Conservation (phyloP, 352 stramenopile species). For the Phytophthora constricta region DNA sequence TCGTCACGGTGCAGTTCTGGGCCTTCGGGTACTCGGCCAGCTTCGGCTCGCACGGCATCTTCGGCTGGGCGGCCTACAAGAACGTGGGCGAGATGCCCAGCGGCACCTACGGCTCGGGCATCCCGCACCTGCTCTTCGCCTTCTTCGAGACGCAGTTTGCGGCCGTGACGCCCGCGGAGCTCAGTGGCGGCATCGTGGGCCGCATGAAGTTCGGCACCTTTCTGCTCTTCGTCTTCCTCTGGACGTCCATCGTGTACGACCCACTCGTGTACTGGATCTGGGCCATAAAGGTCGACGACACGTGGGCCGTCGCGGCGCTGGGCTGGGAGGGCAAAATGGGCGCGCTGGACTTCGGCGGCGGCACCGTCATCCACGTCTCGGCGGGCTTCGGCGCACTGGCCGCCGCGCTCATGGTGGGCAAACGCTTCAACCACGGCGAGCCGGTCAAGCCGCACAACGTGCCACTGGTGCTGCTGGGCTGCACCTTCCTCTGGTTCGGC, state of each 20-base stretch:
- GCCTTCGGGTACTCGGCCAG: conserved; percentile 70
- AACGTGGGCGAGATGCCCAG: conserved; percentile 46
- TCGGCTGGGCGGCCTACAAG: conserved; percentile 60
- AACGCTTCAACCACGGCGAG: conserved; percentile 77
- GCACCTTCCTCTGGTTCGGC: conserved; percentile 81
- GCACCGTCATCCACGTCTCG: conserved; percentile 86
- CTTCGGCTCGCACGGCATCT: conserved; percentile 64
- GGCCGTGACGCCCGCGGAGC: conserved; percentile 73
- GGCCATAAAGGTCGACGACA: conserved; percentile 65
- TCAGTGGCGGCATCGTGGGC: conserved; percentile 74
- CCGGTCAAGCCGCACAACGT: conserved; percentile 83
- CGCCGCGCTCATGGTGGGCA: conserved; percentile 69
- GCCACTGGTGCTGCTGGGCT: conserved; percentile 81
- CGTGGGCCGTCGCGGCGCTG: conserved; percentile 48
- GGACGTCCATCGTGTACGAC: conserved; percentile 86
- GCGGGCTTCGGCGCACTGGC: conserved; percentile 78
- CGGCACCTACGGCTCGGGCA: conserved; percentile 55
- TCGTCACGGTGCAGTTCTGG: conserved; percentile 80
- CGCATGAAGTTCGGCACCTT: conserved; percentile 80
- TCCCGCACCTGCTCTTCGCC: conserved; percentile 69
- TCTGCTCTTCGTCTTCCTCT: conserved; percentile 75
- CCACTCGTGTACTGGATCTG: conserved; percentile 88
- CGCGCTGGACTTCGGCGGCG: conserved; percentile 80
- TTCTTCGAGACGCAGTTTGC: conserved; percentile 85
- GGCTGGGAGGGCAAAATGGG: conserved; percentile 79